Evolutionary conservation across 1,284 basidiomycete species (phyloP).

Genomic region (Phlebopus sp.): DNA sequence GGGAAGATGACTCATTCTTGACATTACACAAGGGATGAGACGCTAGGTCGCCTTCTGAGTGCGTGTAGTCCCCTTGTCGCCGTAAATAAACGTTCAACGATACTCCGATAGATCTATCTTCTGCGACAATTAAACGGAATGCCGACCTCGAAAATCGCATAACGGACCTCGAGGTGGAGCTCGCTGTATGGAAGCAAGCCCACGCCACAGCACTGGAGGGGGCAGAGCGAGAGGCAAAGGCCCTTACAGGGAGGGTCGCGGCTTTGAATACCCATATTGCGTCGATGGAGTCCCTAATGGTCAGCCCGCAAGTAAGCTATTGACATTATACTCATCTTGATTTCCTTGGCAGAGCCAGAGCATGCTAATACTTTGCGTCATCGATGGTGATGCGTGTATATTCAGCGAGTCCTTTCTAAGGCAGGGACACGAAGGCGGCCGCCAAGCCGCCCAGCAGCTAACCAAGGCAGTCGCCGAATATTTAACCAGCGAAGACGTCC

Average conservation of each 20-base stretch:
- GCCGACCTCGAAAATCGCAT: constrained; percentile 58
- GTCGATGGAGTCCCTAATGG: constrained; percentile 53
- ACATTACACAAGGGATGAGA: constrained; percentile 52
- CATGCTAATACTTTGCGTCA: constrained; percentile 66
- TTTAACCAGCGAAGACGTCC: constrained; percentile 55
- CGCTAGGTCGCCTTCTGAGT: constrained; percentile 59
- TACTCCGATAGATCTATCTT: constrained; percentile 51
- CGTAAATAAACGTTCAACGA: constrained; percentile 9
- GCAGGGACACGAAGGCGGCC: constrained; percentile 67
- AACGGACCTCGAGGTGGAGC: constrained; percentile 64
- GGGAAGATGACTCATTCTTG: too few species aligned
- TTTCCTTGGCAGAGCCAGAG: constrained; percentile 47
- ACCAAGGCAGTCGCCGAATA: constrained; percentile 64
- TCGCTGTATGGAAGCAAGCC: constrained; percentile 67
- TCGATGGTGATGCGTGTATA: constrained; percentile 69
- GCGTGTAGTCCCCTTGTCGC: constrained; percentile 17
- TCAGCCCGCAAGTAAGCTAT: constrained; percentile 26
- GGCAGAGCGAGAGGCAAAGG: constrained; percentile 55
- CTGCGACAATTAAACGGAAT: constrained; percentile 60
- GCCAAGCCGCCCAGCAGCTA: constrained; percentile 61
- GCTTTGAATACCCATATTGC: constrained; percentile 60
- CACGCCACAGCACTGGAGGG: constrained; percentile 56
- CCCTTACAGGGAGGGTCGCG: constrained; percentile 61
- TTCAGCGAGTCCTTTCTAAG: constrained; percentile 57
- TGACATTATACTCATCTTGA: constrained; percentile 2